Percentiles rank a stretch among this genome's conserved stretches.
phyloP scores from a whole-genome alignment of 1,284 basidiomycete genomes.

The Crucibulum cyathiforme region DNA sequence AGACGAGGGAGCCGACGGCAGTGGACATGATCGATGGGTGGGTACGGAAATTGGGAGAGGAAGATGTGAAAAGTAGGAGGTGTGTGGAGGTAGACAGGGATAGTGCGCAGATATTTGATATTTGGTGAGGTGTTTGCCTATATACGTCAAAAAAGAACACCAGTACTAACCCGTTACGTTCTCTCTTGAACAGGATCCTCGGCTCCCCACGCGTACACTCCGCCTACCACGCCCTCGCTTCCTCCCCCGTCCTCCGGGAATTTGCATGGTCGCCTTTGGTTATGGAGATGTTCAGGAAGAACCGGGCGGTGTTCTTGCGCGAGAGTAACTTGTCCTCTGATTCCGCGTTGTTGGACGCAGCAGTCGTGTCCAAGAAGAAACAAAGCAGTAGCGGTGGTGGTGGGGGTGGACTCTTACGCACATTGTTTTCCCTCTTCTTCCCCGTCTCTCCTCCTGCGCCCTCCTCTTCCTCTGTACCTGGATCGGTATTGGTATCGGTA shows the following conservation, averaged over 20 bases:
- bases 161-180: neutral
- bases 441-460: no score
- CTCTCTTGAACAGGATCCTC: constrained; percentile 42
- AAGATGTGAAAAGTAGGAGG: constrained; percentile 35
- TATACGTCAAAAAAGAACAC: no score
- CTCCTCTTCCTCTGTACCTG: no score
- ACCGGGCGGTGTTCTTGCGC: neutral
- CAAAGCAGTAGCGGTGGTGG: no score
- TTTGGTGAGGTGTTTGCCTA: no score
- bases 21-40: constrained; percentile 43
- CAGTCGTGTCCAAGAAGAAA: no score
- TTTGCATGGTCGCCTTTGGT: constrained; percentile 57
- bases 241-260: constrained; percentile 50
- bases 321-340: neutral
- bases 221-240: constrained; percentile 47
- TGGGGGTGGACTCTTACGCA: no score
- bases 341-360: no score
- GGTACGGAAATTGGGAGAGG: constrained; percentile 41
- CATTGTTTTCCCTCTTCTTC: no score
- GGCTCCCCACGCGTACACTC: constrained; percentile 49
- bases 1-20: constrained; percentile 28
- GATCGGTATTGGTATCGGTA: no score
- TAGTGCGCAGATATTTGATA: constrained; percentile 47
- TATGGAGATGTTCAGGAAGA: constrained; percentile 20
- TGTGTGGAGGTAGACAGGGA: constrained; percentile 48